Percentiles rank a stretch among this genome's conserved stretches.
Evolutionary conservation across 2,329 filamentous ascomycete species (phyloP).

Genomic region (Phoma herbarum): DNA sequence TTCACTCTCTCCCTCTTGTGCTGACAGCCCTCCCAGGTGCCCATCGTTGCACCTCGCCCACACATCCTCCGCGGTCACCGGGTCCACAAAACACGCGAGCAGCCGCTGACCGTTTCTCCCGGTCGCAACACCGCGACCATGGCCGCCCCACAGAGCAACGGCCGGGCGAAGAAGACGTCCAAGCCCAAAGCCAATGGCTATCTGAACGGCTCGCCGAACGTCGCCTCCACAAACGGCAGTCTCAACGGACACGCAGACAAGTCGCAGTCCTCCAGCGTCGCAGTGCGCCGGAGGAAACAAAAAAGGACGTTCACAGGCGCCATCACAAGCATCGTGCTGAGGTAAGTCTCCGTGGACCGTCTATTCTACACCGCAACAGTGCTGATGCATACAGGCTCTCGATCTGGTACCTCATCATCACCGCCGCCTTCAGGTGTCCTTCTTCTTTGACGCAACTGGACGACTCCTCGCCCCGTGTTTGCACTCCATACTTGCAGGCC

Average conservation of each 20-base stretch:
- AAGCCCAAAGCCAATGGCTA: constrained; percentile 39
- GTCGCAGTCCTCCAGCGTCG: constrained; percentile 31
- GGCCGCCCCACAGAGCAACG: constrained; percentile 48
- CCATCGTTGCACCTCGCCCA: constrained; percentile 9
- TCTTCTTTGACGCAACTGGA: constrained; percentile 71
- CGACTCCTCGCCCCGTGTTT: constrained; percentile 77
- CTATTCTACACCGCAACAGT: background rate
- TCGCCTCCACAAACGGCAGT: constrained; percentile 33
- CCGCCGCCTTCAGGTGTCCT: constrained; percentile 84
- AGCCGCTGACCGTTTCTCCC: constrained; percentile 15
- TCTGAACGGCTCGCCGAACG: constrained; percentile 32
- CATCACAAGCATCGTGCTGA: constrained; percentile 45
- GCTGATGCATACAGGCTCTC: constrained; percentile 61
- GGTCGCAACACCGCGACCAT: constrained; percentile 38
- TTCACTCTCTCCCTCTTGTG: constrained; percentile 3
- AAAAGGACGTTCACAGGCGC: constrained; percentile 37
- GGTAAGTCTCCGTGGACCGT: constrained; percentile 29
- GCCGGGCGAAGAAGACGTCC: constrained; percentile 49
- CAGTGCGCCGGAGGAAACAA: constrained; percentile 29
- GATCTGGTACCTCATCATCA: constrained; percentile 87
- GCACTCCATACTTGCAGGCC: constrained; percentile 78
- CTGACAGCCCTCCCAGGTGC: constrained; percentile 9
- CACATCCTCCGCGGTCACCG: constrained; percentile 7
- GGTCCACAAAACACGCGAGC: constrained; percentile 28
- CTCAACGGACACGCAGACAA: constrained; percentile 41